These are phyloP conservation scores for Balansia obtecta DNA, from an alignment of 2,329 filamentous ascomycete genomes.

Conservation along the genomic window DNA sequence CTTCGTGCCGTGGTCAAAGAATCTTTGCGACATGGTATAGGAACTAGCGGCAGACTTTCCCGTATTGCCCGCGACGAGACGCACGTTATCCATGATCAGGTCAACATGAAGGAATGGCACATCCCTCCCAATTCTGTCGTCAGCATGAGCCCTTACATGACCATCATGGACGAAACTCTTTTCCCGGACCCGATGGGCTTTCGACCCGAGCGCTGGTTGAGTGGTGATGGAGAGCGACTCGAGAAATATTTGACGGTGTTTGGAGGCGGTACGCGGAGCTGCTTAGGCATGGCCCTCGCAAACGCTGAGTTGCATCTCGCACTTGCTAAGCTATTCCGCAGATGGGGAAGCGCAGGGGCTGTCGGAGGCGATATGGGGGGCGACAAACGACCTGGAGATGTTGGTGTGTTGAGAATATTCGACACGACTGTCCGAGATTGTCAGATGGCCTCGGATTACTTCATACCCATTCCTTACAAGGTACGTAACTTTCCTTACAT, in stretches of 20 bases:
- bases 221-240: constrained; percentile 17
- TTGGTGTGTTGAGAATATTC: constrained; percentile 22
- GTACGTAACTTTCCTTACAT: constrained; percentile 7
- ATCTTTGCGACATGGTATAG: constrained; percentile 34
- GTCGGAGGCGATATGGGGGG: constrained; percentile 17
- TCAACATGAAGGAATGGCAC: constrained; percentile 15
- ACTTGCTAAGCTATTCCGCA: constrained; percentile 24
- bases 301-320: constrained; percentile 25
- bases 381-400: constrained; percentile 20
- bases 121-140: constrained; percentile 22
- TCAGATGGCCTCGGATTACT: constrained; percentile 25
- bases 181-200: constrained; percentile 21
- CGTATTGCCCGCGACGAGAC: constrained; percentile 31
- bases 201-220: constrained; percentile 24
- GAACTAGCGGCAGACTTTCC: constrained; percentile 33
- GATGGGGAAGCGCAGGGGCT: constrained; percentile 23
- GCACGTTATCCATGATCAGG: constrained; percentile 17
- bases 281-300: constrained; percentile 25
- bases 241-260: constrained; percentile 23
- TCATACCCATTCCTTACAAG: constrained; percentile 27
- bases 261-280: constrained; percentile 22
- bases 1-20: constrained; percentile 40
- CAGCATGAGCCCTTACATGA: constrained; percentile 25
- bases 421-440: constrained; percentile 22
- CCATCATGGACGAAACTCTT: constrained; percentile 21